Percentiles rank a stretch among this genome's conserved stretches.
Conservation (phyloP, 331 rosid species). For the Telfairia occidentalis region DNA sequence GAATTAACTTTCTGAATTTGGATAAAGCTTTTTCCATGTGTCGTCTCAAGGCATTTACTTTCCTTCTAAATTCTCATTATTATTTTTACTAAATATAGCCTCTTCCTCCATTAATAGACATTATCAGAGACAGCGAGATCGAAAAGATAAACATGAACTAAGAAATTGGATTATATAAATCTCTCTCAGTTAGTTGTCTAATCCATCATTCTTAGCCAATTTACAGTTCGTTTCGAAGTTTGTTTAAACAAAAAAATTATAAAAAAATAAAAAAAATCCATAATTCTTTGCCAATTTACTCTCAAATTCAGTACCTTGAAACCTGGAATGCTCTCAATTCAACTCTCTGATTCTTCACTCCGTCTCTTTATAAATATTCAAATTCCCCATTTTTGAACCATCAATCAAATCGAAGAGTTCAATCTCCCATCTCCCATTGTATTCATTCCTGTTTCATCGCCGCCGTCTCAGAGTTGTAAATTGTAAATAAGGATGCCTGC, state of each 20-base stretch:
- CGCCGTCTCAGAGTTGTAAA: neutral
- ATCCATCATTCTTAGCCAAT: neutral
- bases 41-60: neutral
- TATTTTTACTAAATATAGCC: neutral
- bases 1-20: neutral
- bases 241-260: too few relatives aligned
- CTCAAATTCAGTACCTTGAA: neutral
- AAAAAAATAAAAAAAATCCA: too few relatives aligned
- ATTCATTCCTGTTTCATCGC: neutral
- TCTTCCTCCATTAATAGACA: neutral
- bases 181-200: neutral
- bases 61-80: neutral
- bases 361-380: neutral
- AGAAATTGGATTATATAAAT: neutral
- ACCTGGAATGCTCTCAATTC: neutral
- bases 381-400: neutral
- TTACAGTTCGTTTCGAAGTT: too few relatives aligned
- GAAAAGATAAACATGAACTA: neutral
- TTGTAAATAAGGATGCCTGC: slow-evolving; percentile 39
- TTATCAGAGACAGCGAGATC: neutral
- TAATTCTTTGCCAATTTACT: neutral
- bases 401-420: neutral
- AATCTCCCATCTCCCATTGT: neutral
- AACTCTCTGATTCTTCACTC: neutral
- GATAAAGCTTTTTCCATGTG: neutral